phyloP scores from a whole-genome alignment of 768 basidiomycete genomes.

The Fistulinella prunicolor region DNA sequence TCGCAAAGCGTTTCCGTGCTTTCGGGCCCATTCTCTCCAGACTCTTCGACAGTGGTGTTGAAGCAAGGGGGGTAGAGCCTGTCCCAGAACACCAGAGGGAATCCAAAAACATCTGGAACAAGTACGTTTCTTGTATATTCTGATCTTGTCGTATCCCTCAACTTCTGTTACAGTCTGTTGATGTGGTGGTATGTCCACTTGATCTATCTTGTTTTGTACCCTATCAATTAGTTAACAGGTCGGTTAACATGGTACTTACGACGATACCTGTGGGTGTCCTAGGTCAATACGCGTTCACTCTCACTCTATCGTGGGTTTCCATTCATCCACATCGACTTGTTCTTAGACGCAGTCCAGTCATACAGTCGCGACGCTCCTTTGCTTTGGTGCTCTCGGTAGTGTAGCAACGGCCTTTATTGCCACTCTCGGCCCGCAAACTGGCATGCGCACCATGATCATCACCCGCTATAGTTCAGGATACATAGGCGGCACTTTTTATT shows the following conservation, averaged over 20 bases:
- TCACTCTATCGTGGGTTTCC: conserved; percentile 44
- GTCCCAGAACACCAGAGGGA: conserved; percentile 49
- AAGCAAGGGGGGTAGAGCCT: conserved; percentile 55
- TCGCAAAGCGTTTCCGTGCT: conserved; percentile 29
- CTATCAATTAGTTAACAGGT: conserved; percentile 27
- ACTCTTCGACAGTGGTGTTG: conserved; percentile 49
- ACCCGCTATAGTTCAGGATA: conserved; percentile 48
- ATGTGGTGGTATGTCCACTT: conserved; percentile 42
- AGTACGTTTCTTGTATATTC: conserved; percentile 26
- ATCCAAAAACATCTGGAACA: conserved; percentile 43
- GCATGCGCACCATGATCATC: conserved; percentile 54
- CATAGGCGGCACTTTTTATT: conserved; percentile 46
- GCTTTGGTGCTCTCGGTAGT: conserved; percentile 46
- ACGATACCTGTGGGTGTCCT: conserved; percentile 51
- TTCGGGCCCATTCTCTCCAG: conserved; percentile 33
- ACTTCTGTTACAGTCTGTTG: conserved; percentile 31
- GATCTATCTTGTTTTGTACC: background rate
- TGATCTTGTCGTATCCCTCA: background rate
- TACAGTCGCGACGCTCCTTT: conserved; percentile 42
- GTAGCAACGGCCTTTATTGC: conserved; percentile 48
- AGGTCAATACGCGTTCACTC: conserved; percentile 45
- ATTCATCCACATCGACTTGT: background rate
- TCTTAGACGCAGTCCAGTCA: conserved; percentile 30
- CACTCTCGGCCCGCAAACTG: conserved; percentile 51
- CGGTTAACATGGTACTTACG: conserved; percentile 46